Evolutionary conservation across 1,284 basidiomycete species (phyloP).

Genomic region (Rhodotorula sp.): DNA sequence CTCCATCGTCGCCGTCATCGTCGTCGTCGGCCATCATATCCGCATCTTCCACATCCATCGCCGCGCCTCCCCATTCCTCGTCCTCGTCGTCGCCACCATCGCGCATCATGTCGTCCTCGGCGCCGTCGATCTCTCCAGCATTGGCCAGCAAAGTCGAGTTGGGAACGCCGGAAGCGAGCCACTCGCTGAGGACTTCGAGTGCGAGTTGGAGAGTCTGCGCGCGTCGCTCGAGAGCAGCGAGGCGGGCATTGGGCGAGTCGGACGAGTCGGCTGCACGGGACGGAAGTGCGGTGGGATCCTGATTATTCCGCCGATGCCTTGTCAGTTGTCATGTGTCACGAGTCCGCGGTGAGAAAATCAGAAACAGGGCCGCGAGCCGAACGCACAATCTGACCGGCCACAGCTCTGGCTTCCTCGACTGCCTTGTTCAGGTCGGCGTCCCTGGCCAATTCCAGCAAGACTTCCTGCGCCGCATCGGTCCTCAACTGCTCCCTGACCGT

Average conservation of each 20-base stretch:
- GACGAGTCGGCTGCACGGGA: not conserved
- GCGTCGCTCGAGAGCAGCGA: slow-evolving; percentile 70
- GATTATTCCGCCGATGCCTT: not conserved
- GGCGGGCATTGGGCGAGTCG: slow-evolving; percentile 55
- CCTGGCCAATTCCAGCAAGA: slow-evolving; percentile 22
- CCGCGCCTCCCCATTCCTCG: slow-evolving; percentile 44
- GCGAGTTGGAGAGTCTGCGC: slow-evolving; percentile 72
- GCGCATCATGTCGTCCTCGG: slow-evolving; percentile 30
- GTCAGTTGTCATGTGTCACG: not conserved
- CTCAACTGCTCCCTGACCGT: slow-evolving; percentile 15
- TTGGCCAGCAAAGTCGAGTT: slow-evolving; percentile 9
- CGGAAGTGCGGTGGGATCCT: slow-evolving; percentile 28
- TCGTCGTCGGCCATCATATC: slow-evolving; percentile 39
- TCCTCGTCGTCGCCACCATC: slow-evolving; percentile 44
- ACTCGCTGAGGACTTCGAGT: slow-evolving; percentile 66
- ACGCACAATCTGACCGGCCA: slow-evolving; percentile 23
- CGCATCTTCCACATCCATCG: slow-evolving; percentile 27
- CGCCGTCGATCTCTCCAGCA: slow-evolving; percentile 12
- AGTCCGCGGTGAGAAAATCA: not conserved
- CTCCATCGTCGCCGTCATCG: slow-evolving; percentile 37
- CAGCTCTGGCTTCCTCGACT: slow-evolving; percentile 16
- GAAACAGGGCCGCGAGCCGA: not conserved
- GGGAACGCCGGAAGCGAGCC: slow-evolving; percentile 36
- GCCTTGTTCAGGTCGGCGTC: not conserved
- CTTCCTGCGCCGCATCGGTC: slow-evolving; percentile 12